A percentile compares a stretch with the other conserved stretches of the same genome.
Evolutionary conservation across 2,329 filamentous ascomycete genomes (phyloP).

Genomic region (Alternaria brassicae): DNA sequence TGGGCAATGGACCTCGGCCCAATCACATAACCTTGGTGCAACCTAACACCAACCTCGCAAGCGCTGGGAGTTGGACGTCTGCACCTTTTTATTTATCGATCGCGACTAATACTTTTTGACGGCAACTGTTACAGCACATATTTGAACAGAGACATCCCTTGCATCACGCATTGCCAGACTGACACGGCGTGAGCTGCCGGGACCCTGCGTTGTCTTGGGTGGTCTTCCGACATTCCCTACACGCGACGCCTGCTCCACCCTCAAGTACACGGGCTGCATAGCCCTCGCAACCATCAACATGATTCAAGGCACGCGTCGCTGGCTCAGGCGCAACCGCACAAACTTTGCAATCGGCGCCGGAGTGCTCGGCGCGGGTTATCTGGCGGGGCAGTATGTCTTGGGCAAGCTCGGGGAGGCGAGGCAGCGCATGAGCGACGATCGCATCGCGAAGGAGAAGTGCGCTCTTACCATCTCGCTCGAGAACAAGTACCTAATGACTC

Average conservation of each 20-base stretch:
- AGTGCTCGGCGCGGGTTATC: conserved; percentile 86
- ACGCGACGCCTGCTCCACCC: conserved; percentile 24
- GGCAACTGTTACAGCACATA: not conserved
- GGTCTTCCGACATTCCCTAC: conserved; percentile 11
- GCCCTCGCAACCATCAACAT: conserved; percentile 49
- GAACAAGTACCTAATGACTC: conserved; percentile 3
- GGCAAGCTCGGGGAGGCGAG: conserved; percentile 90
- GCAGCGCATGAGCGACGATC: conserved; percentile 95
- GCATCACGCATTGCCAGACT: not conserved
- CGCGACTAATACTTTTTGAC: not conserved
- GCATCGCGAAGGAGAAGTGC: conserved; percentile 96
- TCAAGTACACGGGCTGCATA: conserved; percentile 4
- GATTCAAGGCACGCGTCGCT: conserved; percentile 80
- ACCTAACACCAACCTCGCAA: conserved; percentile 18
- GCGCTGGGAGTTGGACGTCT: not conserved
- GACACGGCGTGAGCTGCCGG: conserved; percentile 16
- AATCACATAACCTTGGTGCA: conserved; percentile 13
- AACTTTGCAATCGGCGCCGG: conserved; percentile 87
- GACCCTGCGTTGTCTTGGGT: conserved; percentile 8
- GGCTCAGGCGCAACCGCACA: conserved; percentile 90
- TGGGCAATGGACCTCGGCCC: conserved; percentile 27
- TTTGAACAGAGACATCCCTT: not conserved
- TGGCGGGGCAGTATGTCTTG: conserved; percentile 91
- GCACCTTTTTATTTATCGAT: not conserved
- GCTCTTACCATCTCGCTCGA: conserved; percentile 29